A percentile compares a stretch with the other conserved stretches of the same genome.
Conservation (phyloP, 148 eudicot species). For the Rhododendron molle region DNA sequence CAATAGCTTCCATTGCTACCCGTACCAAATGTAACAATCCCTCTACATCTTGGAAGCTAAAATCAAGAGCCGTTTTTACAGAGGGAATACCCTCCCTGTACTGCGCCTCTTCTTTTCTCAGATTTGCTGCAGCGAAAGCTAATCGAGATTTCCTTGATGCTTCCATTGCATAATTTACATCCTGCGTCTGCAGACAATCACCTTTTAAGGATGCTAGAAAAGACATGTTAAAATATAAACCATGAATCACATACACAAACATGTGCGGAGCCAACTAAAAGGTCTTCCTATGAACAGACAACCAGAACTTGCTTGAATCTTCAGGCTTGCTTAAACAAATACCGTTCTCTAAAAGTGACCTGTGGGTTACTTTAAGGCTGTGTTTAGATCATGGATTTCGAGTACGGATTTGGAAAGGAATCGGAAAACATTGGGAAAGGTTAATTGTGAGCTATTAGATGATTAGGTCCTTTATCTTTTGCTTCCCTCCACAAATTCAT, state of each 20-base stretch:
- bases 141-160: conserved; percentile 82
- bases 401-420: neutral
- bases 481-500: neutral
- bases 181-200: conserved; percentile 61
- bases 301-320: neutral
- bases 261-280: neutral
- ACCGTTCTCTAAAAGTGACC: neutral
- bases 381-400: neutral
- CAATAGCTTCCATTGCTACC: conserved; percentile 73
- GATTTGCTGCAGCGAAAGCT: conserved; percentile 68
- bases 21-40: conserved; percentile 78
- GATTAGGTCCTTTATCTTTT: neutral
- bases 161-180: conserved; percentile 86
- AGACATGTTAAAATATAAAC: neutral
- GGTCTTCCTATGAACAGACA: neutral
- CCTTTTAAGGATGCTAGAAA: conserved; percentile 12
- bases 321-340: neutral
- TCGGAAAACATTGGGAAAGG: neutral
- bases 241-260: neutral
- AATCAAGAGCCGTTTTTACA: conserved; percentile 82
- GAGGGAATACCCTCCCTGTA: conserved; percentile 46
- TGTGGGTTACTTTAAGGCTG: neutral
- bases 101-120: conserved; percentile 35
- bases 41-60: conserved; percentile 84
- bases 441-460: neutral